Conservation (phyloP, 257 asterid genomes). For the Eustoma russellianum region DNA sequence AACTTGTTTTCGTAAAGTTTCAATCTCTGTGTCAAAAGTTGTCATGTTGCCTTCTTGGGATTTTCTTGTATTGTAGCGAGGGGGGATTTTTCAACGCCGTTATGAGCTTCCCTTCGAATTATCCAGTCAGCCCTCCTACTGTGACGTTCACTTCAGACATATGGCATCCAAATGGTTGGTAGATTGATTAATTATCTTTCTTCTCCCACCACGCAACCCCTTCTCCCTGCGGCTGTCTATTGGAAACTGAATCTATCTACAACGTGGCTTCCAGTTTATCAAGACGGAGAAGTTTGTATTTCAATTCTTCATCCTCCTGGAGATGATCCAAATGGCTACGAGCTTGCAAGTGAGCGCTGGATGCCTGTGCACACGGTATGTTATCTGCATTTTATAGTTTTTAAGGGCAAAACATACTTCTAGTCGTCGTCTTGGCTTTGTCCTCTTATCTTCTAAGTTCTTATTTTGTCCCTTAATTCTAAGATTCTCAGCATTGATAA, state of each 20-base stretch:
- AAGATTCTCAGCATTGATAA: no score
- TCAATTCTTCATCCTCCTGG: constrained; percentile 96
- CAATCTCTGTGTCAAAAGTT: neutral
- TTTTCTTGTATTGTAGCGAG: constrained; percentile 48
- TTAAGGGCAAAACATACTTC: neutral
- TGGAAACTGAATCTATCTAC: constrained; percentile 1
- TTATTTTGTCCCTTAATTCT: no score
- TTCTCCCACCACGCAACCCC: neutral
- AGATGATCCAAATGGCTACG: constrained; percentile 92
- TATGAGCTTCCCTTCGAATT: constrained; percentile 74
- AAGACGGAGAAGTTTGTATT: constrained; percentile 83
- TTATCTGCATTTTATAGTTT: neutral
- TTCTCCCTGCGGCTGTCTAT: neutral
- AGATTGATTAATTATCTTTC: neutral
- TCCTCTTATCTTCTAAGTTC: no score
- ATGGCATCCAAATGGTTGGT: constrained; percentile 97
- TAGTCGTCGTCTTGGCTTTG: no score
- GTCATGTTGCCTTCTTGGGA: neutral
- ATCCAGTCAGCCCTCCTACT: constrained; percentile 83
- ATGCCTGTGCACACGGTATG: constrained; percentile 90
- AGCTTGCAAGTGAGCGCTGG: constrained; percentile 98
- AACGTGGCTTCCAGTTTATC: constrained; percentile 49
- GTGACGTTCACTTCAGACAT: constrained; percentile 78
- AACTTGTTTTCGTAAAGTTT: neutral
- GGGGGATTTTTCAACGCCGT: constrained; percentile 94